A percentile compares a stretch with the other conserved stretches of the same genome.
phyloP scores from a whole-genome alignment of 345 rosid genomes.

The Psidium guajava region DNA sequence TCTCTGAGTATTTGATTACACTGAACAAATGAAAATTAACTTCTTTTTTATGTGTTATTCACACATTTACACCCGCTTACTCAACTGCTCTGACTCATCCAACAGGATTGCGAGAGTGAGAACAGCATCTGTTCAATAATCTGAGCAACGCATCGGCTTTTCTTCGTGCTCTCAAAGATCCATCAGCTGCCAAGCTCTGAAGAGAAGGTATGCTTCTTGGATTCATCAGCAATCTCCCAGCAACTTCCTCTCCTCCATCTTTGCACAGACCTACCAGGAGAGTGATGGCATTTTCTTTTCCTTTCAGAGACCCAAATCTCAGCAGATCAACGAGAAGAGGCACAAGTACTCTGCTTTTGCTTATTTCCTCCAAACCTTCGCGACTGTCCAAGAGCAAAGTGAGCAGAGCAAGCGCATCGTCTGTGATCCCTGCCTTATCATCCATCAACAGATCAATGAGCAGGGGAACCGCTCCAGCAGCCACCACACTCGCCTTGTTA shows the following conservation, averaged over 20 bases:
- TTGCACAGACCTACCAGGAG: conserved; percentile 51
- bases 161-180: conserved; percentile 51
- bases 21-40: neutral
- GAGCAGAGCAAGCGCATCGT: conserved; percentile 43
- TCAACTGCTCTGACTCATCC: conserved; percentile 3
- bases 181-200: conserved; percentile 40
- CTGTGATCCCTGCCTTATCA: conserved; percentile 61
- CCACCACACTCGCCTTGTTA: conserved; percentile 35
- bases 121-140: conserved; percentile 50
- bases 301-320: conserved; percentile 54
- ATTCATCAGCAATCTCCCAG: conserved; percentile 30
- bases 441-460: conserved; percentile 47
- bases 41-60: neutral
- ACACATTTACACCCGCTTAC: neutral
- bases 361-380: conserved; percentile 40
- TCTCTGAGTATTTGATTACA: neutral
- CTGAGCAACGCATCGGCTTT: conserved; percentile 58
- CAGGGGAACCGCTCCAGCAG: conserved; percentile 40
- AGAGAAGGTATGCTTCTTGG: conserved; percentile 67
- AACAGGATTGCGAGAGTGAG: conserved; percentile 30
- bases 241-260: conserved; percentile 55
- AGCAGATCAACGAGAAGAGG: conserved; percentile 53
- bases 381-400: conserved; percentile 30
- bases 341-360: conserved; percentile 33
- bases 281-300: conserved; percentile 51